Evolutionary conservation across 768 basidiomycete genomes (phyloP).

Genomic region (Sutorius australiensis): DNA sequence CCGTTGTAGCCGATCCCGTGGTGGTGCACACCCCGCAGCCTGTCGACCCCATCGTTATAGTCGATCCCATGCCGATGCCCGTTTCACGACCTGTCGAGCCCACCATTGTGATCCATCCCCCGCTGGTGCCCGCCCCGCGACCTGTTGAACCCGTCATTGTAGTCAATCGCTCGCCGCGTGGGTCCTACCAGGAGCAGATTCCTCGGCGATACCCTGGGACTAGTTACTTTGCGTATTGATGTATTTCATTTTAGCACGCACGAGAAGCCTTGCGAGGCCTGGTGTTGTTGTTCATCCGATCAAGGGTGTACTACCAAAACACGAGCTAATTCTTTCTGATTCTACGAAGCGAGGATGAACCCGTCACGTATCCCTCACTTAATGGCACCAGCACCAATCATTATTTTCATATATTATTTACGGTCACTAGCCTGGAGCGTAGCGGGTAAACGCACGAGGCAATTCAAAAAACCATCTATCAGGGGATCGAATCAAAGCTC

Average conservation of each 20-base stretch:
- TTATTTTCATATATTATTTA: not conserved
- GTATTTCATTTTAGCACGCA: not conserved
- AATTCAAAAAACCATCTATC: not conserved
- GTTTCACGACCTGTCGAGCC: not conserved
- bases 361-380: not conserved
- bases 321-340: not conserved
- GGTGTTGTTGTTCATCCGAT: not conserved
- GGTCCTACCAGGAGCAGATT: conserved; percentile 5
- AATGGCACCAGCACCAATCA: too few relatives aligned
- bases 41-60: not conserved
- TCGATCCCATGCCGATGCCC: too few relatives aligned
- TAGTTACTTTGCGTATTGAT: not conserved
- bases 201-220: not conserved
- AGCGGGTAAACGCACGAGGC: not conserved
- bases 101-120: not conserved
- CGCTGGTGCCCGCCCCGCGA: not conserved
- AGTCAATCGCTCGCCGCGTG: not conserved
- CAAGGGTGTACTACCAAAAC: not conserved
- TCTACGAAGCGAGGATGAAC: not conserved
- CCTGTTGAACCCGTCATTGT: not conserved
- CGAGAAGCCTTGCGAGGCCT: not conserved
- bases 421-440: not conserved
- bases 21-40: not conserved
- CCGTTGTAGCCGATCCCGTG: too few relatives aligned
- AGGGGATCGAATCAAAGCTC: conserved; percentile 28